Evolutionary conservation across 2,329 filamentous ascomycete species (phyloP).

Genomic region (Waltergamsia citrina): DNA sequence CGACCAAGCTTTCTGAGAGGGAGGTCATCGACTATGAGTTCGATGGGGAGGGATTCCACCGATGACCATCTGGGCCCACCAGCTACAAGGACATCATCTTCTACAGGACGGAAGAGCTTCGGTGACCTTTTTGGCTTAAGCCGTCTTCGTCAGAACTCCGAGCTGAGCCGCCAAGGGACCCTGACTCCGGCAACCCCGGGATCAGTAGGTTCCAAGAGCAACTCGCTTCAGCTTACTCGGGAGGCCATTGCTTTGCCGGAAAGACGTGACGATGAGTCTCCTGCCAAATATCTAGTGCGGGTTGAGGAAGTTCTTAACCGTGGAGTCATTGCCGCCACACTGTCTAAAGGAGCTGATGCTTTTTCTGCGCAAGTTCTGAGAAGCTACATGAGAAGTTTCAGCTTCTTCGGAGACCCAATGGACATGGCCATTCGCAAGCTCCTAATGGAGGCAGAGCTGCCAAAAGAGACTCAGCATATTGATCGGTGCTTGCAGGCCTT

Average conservation of each 20-base stretch:
- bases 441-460: slow-evolving; percentile 90
- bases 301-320: slow-evolving; percentile 73
- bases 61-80: slow-evolving; percentile 61
- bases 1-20: slow-evolving; percentile 55
- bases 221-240: slow-evolving; percentile 69
- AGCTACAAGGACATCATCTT: slow-evolving; percentile 69
- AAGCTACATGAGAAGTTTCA: slow-evolving; percentile 92
- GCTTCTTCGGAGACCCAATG: slow-evolving; percentile 93
- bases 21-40: slow-evolving; percentile 85
- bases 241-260: slow-evolving; percentile 67
- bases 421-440: slow-evolving; percentile 96
- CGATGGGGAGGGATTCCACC: slow-evolving; percentile 61
- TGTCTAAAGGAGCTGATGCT: slow-evolving; percentile 78
- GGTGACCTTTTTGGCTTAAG: slow-evolving; percentile 76
- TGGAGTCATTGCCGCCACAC: slow-evolving; percentile 71
- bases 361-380: slow-evolving; percentile 78
- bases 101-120: slow-evolving; percentile 87
- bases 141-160: slow-evolving; percentile 73
- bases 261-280: slow-evolving; percentile 77
- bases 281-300: slow-evolving; percentile 77
- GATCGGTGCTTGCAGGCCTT: slow-evolving; percentile 91
- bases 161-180: slow-evolving; percentile 61
- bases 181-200: slow-evolving; percentile 60
- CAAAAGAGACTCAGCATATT: slow-evolving; percentile 96
- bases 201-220: slow-evolving; percentile 66